Evolutionary conservation across 352 stramenopile genomes (phyloP), one percentile per base, ranked within the genome.

Genomic region (Globisporangium apiculatum): DNA sequence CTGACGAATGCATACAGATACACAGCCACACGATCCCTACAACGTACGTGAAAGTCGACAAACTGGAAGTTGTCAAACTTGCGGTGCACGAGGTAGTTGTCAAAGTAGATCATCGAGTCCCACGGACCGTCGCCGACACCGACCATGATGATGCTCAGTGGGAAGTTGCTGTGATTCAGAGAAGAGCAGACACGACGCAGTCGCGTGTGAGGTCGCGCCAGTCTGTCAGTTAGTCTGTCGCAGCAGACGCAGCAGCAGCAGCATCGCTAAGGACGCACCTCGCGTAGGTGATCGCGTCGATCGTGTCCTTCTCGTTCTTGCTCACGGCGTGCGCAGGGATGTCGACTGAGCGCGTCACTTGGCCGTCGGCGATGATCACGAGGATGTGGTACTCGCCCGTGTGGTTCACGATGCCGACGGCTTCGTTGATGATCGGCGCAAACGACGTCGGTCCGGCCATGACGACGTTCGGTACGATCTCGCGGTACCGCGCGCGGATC

Each of bases 1-100:
- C 5, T 3, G 40, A 11, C 1, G 9, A 14, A 8, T 24, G 15
- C 1, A 36, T 17, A 4, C 10, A 17, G 41, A 7, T 15, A 47
- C 5, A 6, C 11, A 47, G 42, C 5, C 42, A 15, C 9, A 14
- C 11, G 42, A 47, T 7, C 17, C 1, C 35, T 3, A 24, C 24
- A 7, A 66, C 72, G 57, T 61, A 79, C 69, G 60, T 89, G 67
- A 48, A 89, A 96, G 41, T 94, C 77, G 49, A 96, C 79, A 56
- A 94, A 94, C 60, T 93, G 81, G 55, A 96, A 93, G 57, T 93
- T 94, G 69, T 95, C 86, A 61, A 94, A 94, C 40, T 83, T 75
- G 55, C 82, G 76, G 62, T 89, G 66, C 35, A 81, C 55, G 38
- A 94, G 73, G 62, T 91, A 86, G 60, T 90, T 72, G 64, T 91